These are phyloP conservation scores for Gnomoniopsis smithogilvyi DNA, from an alignment of 2,329 filamentous ascomycete species.

Conservation along the genomic window DNA sequence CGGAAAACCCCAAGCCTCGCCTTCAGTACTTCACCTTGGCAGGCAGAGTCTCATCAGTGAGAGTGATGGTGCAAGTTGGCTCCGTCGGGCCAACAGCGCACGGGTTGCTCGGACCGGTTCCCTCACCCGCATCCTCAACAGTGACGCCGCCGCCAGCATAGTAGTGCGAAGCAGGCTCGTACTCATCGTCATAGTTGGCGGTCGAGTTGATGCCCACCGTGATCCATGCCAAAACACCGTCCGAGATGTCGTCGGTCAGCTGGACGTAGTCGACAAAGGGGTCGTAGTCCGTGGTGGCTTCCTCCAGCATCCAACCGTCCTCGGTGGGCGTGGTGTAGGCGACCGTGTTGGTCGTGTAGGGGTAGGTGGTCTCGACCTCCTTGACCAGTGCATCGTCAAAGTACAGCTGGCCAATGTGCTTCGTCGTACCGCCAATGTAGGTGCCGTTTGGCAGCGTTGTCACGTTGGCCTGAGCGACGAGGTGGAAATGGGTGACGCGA, in stretches of 20 bases:
- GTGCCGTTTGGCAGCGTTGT: conserved; percentile 33
- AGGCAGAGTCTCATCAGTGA: too few relatives aligned
- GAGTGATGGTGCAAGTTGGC: too few relatives aligned
- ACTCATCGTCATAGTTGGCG: too few relatives aligned
- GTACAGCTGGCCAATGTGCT: conserved; percentile 42
- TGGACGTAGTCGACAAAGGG: conserved; percentile 48
- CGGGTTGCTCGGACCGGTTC: too few relatives aligned
- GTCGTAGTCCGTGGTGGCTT: conserved; percentile 32
- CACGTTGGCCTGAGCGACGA: conserved; percentile 35
- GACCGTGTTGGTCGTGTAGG: conserved; percentile 36
- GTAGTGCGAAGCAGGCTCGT: too few relatives aligned
- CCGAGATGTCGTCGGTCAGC: neutral
- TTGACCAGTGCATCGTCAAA: conserved; percentile 36
- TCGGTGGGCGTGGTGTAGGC: conserved; percentile 26
- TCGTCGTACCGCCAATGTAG: conserved; percentile 28
- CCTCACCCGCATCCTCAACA: too few relatives aligned
- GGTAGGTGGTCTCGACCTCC: conserved; percentile 32
- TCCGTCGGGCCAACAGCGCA: too few relatives aligned
- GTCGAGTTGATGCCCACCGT: too few relatives aligned
- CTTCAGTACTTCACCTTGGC: too few relatives aligned
- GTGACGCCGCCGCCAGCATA: too few relatives aligned
- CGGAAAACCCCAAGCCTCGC: too few relatives aligned
- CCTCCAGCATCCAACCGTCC: conserved; percentile 29
- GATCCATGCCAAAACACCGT: conserved; percentile 9
- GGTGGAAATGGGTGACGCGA: conserved; percentile 39